Evolutionary conservation across 139 green algal species (phyloP), one percentile per base, ranked within the genome.

Genomic region (Pseudopediastrum boryanum): DNA sequence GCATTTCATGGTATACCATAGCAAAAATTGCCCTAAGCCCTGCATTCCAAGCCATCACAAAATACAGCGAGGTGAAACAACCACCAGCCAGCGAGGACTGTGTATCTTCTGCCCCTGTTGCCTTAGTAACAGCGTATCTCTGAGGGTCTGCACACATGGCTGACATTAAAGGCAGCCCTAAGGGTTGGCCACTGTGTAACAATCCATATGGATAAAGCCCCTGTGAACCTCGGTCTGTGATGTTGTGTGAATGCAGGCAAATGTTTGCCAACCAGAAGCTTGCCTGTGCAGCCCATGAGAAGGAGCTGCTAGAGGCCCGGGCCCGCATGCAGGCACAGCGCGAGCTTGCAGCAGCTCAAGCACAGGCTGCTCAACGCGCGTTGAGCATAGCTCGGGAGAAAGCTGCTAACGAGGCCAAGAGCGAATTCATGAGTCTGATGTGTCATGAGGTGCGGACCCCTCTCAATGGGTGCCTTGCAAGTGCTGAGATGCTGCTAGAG

Each of bases 401-500:
- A 77, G 92, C 92, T 10, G 85, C 89, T 31, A 92, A 94, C 63
- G 93, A 96, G 78, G 92, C 89, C 48, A 93, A 94, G 87, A 83
- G 46, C 31, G 87, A 87, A 63, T 90, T 87, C 76, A 90, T 90
- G 85, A 73, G 67, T 58, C 76, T 82, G 50, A 82, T 82, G 76
- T 82, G 85, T 63, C 85, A 90, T 46, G 85, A 90, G 76, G 85
- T 90, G 71, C 86, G 93, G 56, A 97, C 93, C 3, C 93, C 93
- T 2, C 88, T 97, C 46, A 97, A 97, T 70, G 90, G 92, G 48
- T 97, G 93, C 86, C 85, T 97, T 35, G 93, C 93, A 13, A 90
- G 77, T 9, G 93, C 92, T 1, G 93, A 97, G 85, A 97, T 97
- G 93, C 85, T 97, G 85, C 85, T 96, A 66, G 89, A 97, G 74